Evolutionary conservation across 169 alveolate species (phyloP).

Genomic region (Cryptosporidium baileyi): DNA sequence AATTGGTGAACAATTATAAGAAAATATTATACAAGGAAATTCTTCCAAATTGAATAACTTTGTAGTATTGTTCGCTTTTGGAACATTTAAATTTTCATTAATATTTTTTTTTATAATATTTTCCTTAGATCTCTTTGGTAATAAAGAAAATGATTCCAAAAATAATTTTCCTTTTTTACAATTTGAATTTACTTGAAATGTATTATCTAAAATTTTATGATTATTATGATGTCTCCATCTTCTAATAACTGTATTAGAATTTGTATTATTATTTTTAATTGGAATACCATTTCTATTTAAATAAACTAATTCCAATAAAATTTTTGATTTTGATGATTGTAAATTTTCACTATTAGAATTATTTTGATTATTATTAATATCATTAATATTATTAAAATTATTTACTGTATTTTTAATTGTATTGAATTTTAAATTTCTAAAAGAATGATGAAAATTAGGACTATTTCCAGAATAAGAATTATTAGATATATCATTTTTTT

Average conservation of each 20-base stretch:
- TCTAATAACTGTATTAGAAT: background rate
- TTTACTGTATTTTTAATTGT: background rate
- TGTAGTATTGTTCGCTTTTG: background rate
- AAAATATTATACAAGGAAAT: constrained; percentile 63
- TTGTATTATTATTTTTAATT: background rate
- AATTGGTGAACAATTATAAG: constrained; percentile 34
- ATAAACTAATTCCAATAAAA: background rate
- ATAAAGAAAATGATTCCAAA: constrained; percentile 26
- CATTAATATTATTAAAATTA: background rate
- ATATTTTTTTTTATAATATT: background rate
- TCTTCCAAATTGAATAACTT: constrained; percentile 26
- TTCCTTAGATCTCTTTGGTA: background rate
- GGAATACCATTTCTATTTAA: background rate
- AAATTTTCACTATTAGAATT: background rate
- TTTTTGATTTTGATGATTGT: background rate
- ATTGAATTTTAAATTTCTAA: constrained; percentile 4
- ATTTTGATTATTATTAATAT: background rate
- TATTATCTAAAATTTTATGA: background rate
- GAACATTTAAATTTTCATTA: background rate
- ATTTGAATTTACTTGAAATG: too few species aligned
- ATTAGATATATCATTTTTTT: too few species aligned
- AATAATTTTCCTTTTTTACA: constrained; percentile 8
- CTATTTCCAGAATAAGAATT: background rate
- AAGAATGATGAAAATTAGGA: background rate
- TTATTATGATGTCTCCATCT: background rate